These are phyloP conservation scores for Pythium coloratum DNA, from an alignment of 352 stramenopile genomes.

Conservation along the genomic window DNA sequence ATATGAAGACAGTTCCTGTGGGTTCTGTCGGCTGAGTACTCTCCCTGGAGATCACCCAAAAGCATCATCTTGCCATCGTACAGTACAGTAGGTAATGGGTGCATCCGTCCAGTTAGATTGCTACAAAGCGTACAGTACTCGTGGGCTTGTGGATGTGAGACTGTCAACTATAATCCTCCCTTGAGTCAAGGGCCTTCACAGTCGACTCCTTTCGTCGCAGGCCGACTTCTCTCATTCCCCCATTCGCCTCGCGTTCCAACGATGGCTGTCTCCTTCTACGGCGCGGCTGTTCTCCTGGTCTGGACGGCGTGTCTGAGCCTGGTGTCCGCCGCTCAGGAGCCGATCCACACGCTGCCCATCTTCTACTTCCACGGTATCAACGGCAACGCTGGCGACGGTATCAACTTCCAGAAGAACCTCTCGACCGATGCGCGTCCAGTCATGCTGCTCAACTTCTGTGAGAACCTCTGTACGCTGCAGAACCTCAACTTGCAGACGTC, in stretches of 20 bases:
- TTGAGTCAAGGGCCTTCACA: no score
- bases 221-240: neutral
- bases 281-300: neutral
- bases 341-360: constrained; percentile 30
- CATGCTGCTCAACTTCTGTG: constrained; percentile 39
- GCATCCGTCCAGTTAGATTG: no score
- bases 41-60: no score
- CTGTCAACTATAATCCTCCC: no score
- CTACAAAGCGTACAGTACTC: no score
- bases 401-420: constrained; percentile 40
- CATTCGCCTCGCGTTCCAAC: neutral
- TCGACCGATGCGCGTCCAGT: constrained; percentile 36
- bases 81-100: no score
- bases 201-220: no score
- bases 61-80: no score
- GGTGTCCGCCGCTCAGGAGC: neutral
- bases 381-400: constrained; percentile 26
- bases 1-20: no score
- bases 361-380: constrained; percentile 58
- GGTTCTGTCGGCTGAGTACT: no score
- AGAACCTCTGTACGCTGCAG: constrained; percentile 31
- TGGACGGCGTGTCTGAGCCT: neutral
- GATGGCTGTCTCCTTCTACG: neutral
- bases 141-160: no score
- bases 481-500: constrained; percentile 35